Conservation (phyloP, 83 land plant species). For the Larix sibirica region DNA sequence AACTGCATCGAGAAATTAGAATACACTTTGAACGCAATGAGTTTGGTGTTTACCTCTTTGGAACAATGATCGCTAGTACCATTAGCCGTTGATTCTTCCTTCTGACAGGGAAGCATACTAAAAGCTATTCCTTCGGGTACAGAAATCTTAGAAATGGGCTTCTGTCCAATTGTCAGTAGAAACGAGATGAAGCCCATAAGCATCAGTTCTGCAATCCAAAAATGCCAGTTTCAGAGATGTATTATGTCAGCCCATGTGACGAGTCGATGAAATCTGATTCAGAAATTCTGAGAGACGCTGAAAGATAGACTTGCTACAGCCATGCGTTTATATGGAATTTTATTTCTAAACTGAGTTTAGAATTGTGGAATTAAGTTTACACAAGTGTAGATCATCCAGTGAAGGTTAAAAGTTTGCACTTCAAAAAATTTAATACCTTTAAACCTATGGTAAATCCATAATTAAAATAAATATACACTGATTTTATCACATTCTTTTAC, state of each 20-base stretch:
- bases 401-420: too few relatives aligned
- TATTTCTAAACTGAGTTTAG: background rate
- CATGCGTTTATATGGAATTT: background rate
- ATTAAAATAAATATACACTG: too few relatives aligned
- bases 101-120: slow-evolving; percentile 39
- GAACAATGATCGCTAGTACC: background rate
- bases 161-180: slow-evolving; percentile 33
- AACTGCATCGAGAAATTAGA: background rate
- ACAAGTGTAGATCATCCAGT: too few relatives aligned
- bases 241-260: background rate
- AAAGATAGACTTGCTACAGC: background rate
- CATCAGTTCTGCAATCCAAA: slow-evolving; percentile 39
- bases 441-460: too few relatives aligned
- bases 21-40: background rate
- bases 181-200: slow-evolving; percentile 53
- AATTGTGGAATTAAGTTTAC: background rate
- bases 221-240: background rate
- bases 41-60: background rate
- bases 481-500: too few relatives aligned
- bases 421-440: too few relatives aligned
- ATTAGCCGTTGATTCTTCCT: slow-evolving; percentile 1
- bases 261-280: background rate
- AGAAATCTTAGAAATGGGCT: slow-evolving; percentile 37
- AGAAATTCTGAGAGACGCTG: background rate
- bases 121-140: slow-evolving; percentile 20